These are phyloP conservation scores for Setaria viridis DNA, from an alignment of 202 grass and related monocot genomes.

Conservation along the genomic window DNA sequence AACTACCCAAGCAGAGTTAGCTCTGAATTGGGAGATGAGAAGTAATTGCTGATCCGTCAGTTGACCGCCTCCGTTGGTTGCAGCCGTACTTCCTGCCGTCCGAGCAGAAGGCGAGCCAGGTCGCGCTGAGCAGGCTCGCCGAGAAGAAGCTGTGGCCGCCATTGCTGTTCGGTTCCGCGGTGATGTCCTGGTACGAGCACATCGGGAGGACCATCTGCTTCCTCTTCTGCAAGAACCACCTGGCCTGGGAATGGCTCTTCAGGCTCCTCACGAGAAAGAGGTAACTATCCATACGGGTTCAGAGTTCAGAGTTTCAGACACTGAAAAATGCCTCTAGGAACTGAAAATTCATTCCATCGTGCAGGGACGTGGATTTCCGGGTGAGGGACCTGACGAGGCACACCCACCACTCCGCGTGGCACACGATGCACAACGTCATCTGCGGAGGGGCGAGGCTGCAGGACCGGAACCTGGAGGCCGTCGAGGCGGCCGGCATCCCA, in stretches of 20 bases:
- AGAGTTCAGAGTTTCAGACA: too few species aligned
- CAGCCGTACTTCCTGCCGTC: constrained; percentile 70
- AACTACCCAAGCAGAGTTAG: not conserved
- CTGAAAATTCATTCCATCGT: too few species aligned
- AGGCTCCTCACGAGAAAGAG: constrained; percentile 21
- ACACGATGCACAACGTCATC: constrained; percentile 97
- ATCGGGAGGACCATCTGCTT: constrained; percentile 80
- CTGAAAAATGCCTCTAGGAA: too few species aligned
- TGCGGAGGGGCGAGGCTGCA: constrained; percentile 62
- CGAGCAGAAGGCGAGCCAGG: constrained; percentile 53
- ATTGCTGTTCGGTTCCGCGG: constrained; percentile 61
- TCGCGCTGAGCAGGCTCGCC: constrained; percentile 65
- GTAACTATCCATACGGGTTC: too few species aligned
- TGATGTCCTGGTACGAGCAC: constrained; percentile 99
- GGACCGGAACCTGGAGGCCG: constrained; percentile 59
- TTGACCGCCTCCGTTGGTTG: not conserved
- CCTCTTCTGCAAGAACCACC: constrained; percentile 78
- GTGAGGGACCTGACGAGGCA: constrained; percentile 71
- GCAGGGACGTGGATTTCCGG: constrained; percentile 41
- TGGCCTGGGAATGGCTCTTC: constrained; percentile 63
- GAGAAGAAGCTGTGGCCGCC: constrained; percentile 91
- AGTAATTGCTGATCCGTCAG: not conserved
- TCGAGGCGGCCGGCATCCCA: constrained; percentile 56
- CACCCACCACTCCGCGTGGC: constrained; percentile 92
- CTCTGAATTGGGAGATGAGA: not conserved